Base-by-base conservation (phyloP, 2,329 filamentous ascomycete genomes). In the Podosphaera aphanis region DNA sequence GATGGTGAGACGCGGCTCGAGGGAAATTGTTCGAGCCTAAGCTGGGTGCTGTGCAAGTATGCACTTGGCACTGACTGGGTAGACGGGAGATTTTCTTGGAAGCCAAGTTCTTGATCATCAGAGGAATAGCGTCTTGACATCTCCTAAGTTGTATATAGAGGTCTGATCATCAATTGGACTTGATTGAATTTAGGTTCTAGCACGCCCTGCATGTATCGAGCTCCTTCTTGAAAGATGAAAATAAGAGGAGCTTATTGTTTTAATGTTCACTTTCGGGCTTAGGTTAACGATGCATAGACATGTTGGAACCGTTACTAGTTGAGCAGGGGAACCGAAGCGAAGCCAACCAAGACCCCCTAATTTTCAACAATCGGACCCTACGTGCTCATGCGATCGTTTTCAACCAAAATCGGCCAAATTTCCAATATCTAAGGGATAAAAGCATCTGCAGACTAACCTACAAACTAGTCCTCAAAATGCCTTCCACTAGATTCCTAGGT, bases 61-160 rank as follows among this genome's bases (percentile, higher is more conserved):
- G 2, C 29, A 33, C 29, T 33, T 15, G 42, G 42, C 15, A 31
- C 21, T 29, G 42, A 31, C 27, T 31, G 27, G 20, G 42, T 20
- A 44, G 20, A 19, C 23, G 23, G 42, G 43, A 16, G 21, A 33
- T 29, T 45, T 45, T 35, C 43, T 27, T 45, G 35, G 35, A 27
- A 45, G 25, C 25, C 21, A 18, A 35, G 35, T 18, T 45, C 33
- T 45, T 38, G 33, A 33, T 45, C 20, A 25, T 45, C 43, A 20
- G 36, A 37, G 13, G 29, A 45, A 29, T 38, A 45, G 23, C 43
- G 35, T 27, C 20, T 18, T 25, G 43, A 45, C 43, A 45, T 45
- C 18, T 29, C 20, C 11, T 23, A 29, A 18, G 21, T 20, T 15
- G 7, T 25, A 18, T 25, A 21, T 13, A 33, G 8, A 13, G 29